phyloP scores from a whole-genome alignment of 2,329 filamentous ascomycete species.

The Xylariaceae sp. region DNA sequence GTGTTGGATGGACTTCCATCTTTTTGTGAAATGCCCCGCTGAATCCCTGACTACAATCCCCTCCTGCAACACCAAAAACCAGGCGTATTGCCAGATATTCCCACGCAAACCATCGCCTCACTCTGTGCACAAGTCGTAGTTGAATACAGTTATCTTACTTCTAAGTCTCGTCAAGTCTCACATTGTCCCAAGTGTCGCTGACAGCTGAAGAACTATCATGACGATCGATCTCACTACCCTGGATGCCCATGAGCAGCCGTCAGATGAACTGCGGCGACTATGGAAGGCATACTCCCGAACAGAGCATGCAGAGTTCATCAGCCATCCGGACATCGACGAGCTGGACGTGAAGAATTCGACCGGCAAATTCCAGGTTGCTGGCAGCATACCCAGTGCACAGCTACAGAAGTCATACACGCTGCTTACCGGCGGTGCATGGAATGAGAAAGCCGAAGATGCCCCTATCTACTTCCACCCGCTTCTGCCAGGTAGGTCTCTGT shows the following conservation, averaged over 20 bases:
- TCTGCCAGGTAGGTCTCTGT: slow-evolving; percentile 58
- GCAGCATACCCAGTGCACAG: slow-evolving; percentile 39
- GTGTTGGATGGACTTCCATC: no score
- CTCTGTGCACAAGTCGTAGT: no score
- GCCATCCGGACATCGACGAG: slow-evolving; percentile 56
- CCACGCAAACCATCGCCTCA: no score
- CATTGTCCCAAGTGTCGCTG: no score
- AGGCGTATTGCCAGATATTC: no score
- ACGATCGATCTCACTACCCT: slow-evolving; percentile 46
- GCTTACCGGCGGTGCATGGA: slow-evolving; percentile 33
- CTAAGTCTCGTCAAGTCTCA: no score
- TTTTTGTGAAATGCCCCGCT: no score
- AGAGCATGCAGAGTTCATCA: slow-evolving; percentile 46
- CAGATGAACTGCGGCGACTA: slow-evolving; percentile 61
- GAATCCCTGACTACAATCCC: no score
- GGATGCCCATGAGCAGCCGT: slow-evolving; percentile 76
- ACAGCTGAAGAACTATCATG: slow-evolving; percentile 27
- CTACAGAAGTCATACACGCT: slow-evolving; percentile 42
- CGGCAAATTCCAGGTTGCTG: slow-evolving; percentile 43
- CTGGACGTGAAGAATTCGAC: slow-evolving; percentile 35
- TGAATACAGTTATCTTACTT: no score
- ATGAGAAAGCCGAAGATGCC: slow-evolving; percentile 33
- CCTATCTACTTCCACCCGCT: slow-evolving; percentile 61
- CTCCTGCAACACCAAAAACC: no score
- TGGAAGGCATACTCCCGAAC: slow-evolving; percentile 74